These are phyloP conservation scores for Prunus yedoensis DNA, from an alignment of 331 rosid species.

Conservation along the genomic window DNA sequence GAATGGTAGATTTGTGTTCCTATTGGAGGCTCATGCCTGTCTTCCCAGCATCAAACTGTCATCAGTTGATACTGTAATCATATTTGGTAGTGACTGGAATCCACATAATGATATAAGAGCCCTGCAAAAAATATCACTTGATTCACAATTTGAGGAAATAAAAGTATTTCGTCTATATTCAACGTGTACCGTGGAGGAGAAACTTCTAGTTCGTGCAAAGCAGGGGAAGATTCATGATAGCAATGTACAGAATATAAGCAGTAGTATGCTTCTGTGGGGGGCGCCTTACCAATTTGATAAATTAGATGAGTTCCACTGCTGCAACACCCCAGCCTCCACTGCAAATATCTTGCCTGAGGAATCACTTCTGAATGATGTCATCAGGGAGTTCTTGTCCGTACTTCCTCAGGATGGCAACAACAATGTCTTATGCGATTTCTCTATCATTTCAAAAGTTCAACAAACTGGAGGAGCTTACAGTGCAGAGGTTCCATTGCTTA, in stretches of 20 bases:
- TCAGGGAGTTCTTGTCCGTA: slow-evolving; percentile 52
- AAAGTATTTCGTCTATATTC: slow-evolving; percentile 81
- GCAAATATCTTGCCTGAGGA: slow-evolving; percentile 27
- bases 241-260: slow-evolving; percentile 38
- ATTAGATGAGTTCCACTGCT: slow-evolving; percentile 53
- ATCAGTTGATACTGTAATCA: slow-evolving; percentile 64
- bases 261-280: slow-evolving; percentile 76
- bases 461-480: slow-evolving; percentile 62
- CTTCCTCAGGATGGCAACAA: slow-evolving; percentile 48
- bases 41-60: slow-evolving; percentile 62
- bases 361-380: slow-evolving; percentile 39
- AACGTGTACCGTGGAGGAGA: slow-evolving; percentile 83
- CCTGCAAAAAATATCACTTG: slow-evolving; percentile 74
- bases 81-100: slow-evolving; percentile 87
- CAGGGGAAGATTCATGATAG: slow-evolving; percentile 62
- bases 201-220: slow-evolving; percentile 65
- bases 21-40: slow-evolving; percentile 81
- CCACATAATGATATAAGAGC: slow-evolving; percentile 76
- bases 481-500: slow-evolving; percentile 39
- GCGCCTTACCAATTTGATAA: slow-evolving; percentile 59
- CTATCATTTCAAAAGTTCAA: slow-evolving; percentile 49
- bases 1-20: slow-evolving; percentile 64
- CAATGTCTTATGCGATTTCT: slow-evolving; percentile 35
- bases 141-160: slow-evolving; percentile 56
- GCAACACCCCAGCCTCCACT: slow-evolving; percentile 26